Base-by-base conservation (phyloP, 192 early-diverging fungal genomes). In the Fimicolochytrium jonesii region DNA sequence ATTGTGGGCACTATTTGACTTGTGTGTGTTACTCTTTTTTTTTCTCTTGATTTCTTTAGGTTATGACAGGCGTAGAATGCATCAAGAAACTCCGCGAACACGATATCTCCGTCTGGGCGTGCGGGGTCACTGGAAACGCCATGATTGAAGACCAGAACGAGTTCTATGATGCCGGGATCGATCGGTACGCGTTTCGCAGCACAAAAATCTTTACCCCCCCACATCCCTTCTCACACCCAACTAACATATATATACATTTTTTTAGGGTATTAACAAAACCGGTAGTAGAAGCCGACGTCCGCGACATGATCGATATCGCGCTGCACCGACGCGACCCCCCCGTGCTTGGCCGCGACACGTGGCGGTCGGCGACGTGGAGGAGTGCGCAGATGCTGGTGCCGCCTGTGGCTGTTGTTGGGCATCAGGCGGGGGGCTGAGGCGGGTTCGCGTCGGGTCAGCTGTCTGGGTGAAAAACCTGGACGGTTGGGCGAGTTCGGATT, bases 51-150 rank as follows among this genome's bases (percentile, higher is more conserved):
- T 23, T 3, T 23, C 15, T 44, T 5, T 13, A 44, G 43, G 43
- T 50, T 3, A 62, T 62, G 60, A 62, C 60, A 25, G 60, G 60
- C 28, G 60, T 62, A 13, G 60, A 64, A 45, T 64, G 50, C 33
- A 64, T 64, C 31, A 33, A 39, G 11, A 20, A 64, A 6, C 42
- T 64, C n/a, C 34, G 62, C 11, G 43, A 25, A 10, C 33, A 13
- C 20, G 62, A 39, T 17, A 32, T 53, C 10, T 4, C 28, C 6
- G 62, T 64, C 1, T 64, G 62, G 51, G 52, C 62, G 37, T 64
- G 62, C 34, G 62, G 62, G 22, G 52, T 64, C 3, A 64, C 62
- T 22, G 62, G 62, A 15, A 64, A 64, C 26, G 62, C 62, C 0
- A 64, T 56, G 62, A 43, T 30, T 0, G 62, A 53, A 28, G 62